A percentile compares a stretch with the other conserved stretches of the same genome.
Conservation (phyloP, 306 rosid genomes). For the Spatholobus suberectus region DNA sequence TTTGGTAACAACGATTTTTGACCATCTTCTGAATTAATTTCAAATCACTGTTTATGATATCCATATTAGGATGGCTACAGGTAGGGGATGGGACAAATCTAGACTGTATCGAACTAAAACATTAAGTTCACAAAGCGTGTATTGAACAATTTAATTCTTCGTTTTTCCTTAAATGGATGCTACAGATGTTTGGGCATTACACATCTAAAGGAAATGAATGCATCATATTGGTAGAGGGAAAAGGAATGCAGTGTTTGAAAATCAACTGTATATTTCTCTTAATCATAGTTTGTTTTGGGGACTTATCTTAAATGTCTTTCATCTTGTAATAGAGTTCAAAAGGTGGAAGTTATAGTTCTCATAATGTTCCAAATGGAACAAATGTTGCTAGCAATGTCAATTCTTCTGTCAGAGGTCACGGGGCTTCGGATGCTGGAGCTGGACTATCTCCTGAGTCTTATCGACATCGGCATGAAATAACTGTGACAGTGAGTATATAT, state of each 20-base stretch:
- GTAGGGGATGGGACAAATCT: neutral
- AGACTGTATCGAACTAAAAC: neutral
- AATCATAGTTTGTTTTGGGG: neutral
- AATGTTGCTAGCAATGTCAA: conserved; percentile 57
- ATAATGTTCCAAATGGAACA: conserved; percentile 55
- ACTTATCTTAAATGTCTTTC: conserved; percentile 16
- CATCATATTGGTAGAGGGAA: conserved; percentile 14
- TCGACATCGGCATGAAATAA: conserved; percentile 86
- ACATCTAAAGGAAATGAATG: neutral
- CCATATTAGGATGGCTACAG: neutral
- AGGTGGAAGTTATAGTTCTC: conserved; percentile 53
- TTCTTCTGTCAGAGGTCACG: conserved; percentile 55
- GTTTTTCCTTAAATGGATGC: conserved; percentile 17
- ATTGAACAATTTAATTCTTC: neutral
- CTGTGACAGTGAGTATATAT: conserved; percentile 71
- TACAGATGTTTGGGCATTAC: conserved; percentile 19
- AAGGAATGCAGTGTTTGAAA: neutral
- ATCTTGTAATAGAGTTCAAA: conserved; percentile 64
- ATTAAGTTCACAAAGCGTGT: neutral
- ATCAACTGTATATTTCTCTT: neutral
- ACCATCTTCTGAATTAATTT: conserved; percentile 2
- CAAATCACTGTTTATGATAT: neutral
- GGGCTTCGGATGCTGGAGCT: conserved; percentile 67
- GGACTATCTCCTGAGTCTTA: conserved; percentile 78
- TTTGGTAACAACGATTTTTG: neutral